Base-by-base conservation (phyloP, 306 rosid genomes). In the Hippophae tibetana region DNA sequence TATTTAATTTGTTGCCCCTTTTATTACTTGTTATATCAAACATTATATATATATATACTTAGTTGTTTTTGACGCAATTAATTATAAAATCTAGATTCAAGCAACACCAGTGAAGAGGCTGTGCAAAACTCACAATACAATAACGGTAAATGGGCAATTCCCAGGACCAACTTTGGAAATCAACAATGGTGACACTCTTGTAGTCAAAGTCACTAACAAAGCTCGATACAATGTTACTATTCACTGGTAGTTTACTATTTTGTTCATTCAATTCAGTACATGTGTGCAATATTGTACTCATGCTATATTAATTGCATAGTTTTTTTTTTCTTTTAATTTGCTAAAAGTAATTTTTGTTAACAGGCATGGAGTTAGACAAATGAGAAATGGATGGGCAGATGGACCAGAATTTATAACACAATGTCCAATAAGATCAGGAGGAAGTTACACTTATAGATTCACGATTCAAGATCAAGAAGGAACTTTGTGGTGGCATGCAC, bases 401-500 rank as follows among this genome's bases (percentile, higher is more conserved):
- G 99, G 99, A 10, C 99, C 99, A 0, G 95, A 86, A 62, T 93
- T 86, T 26, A 90, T 93, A 65, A 93, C 99, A 0, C 99, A 93
- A 10, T 93, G 99, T n/a, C 99, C 99, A 0, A 88, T 88, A 71
- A 75, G 90, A 53, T 95, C 99, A 0, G 95, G 95, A 56, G 81
- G 54, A 3, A 85, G 89, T 73, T 93, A 86, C 78, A 86, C 90
- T 10, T 93, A 93, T 56, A 69, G 89, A 6, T 93, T 93, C 48
- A 88, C 95, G 0, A 45, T 93, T 18, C 56, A 84, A 66, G 94
- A 88, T 40, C 99, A 93, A 64, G 99, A 86, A 77, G 99, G 99
- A 3, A 92, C 99, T 23, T 69, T 92, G 42, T 92, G 99, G 99
- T 92, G 99, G 99, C 99, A 92, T 13, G 97, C 99, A 40, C 99